Percentiles rank a stretch among this genome's conserved stretches.
phyloP scores from a whole-genome alignment of 495 filamentous ascomycete genomes.

The Aspergillus biplanus region DNA sequence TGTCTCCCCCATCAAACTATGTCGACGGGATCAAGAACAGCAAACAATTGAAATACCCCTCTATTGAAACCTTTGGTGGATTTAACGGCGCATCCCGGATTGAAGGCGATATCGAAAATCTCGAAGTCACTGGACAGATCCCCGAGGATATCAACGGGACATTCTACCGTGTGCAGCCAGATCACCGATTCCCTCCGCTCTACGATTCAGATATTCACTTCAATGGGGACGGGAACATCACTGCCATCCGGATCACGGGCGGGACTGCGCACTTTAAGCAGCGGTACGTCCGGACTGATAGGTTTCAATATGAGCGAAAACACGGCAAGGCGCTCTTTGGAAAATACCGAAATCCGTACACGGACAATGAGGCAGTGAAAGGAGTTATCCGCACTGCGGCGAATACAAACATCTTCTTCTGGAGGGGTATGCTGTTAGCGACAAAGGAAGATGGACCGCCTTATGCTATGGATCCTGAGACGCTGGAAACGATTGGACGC shows the following conservation, averaged over 20 bases:
- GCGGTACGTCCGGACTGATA: conserved; percentile 54
- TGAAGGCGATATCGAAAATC: not conserved
- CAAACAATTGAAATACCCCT: not conserved
- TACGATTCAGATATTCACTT: conserved; percentile 3
- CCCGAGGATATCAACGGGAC: not conserved
- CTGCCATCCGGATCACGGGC: conserved; percentile 52
- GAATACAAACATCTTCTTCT: conserved; percentile 58
- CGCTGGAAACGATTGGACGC: conserved; percentile 53
- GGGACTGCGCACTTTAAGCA: conserved; percentile 54
- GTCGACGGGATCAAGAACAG: not conserved
- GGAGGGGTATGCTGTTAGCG: conserved; percentile 51
- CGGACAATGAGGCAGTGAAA: conserved; percentile 51
- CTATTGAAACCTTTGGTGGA: not conserved
- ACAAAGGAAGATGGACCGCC: conserved; percentile 57
- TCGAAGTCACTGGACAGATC: not conserved
- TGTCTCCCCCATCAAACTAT: not conserved
- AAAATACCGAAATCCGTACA: conserved; percentile 53
- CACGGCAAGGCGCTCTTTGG: conserved; percentile 44
- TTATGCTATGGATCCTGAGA: conserved; percentile 56
- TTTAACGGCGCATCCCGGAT: not conserved
- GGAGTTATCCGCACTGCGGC: conserved; percentile 45
- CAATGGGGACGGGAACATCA: conserved; percentile 40
- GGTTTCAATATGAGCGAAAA: conserved; percentile 40
- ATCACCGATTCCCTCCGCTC: not conserved
- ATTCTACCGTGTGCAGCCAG: not conserved